These are phyloP conservation scores for Aspergillus haitiensis DNA, from an alignment of 495 filamentous ascomycete genomes.

Conservation along the genomic window DNA sequence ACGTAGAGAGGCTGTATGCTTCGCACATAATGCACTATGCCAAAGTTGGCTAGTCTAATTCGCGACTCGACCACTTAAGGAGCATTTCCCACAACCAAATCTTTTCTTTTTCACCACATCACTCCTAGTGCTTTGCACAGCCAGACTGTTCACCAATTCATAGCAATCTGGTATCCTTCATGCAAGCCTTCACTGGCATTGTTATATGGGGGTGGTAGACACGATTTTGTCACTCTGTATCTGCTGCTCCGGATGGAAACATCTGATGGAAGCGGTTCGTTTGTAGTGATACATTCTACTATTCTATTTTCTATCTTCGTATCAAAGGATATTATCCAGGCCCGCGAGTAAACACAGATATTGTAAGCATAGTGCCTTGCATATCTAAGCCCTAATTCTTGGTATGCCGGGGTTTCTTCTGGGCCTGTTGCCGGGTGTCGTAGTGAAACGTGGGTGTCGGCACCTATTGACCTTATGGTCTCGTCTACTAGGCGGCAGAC, in stretches of 20 bases:
- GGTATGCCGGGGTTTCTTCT: neutral
- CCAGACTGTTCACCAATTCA: constrained; percentile 52
- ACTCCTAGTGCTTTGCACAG: constrained; percentile 51
- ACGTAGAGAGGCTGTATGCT: neutral
- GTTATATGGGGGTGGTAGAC: constrained; percentile 66
- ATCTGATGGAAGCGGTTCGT: constrained; percentile 83
- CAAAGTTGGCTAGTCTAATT: constrained; percentile 17
- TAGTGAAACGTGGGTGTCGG: neutral
- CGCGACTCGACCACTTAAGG: constrained; percentile 18
- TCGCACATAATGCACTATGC: constrained; percentile 13
- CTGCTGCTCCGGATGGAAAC: constrained; percentile 82
- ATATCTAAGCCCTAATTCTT: neutral
- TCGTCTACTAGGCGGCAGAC: too few species aligned
- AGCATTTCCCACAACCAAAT: constrained; percentile 16
- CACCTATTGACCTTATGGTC: neutral
- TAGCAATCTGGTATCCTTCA: constrained; percentile 43
- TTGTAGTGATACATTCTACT: constrained; percentile 54
- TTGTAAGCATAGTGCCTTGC: neutral
- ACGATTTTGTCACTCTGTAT: constrained; percentile 78
- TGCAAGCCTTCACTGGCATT: constrained; percentile 72
- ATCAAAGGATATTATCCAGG: constrained; percentile 1
- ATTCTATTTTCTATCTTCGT: constrained; percentile 24
- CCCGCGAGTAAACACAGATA: neutral
- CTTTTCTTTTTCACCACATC: constrained; percentile 38
- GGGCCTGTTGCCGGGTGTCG: neutral